Evolutionary conservation across 1,284 basidiomycete species (phyloP).

Genomic region (Irpex rosettiformis): DNA sequence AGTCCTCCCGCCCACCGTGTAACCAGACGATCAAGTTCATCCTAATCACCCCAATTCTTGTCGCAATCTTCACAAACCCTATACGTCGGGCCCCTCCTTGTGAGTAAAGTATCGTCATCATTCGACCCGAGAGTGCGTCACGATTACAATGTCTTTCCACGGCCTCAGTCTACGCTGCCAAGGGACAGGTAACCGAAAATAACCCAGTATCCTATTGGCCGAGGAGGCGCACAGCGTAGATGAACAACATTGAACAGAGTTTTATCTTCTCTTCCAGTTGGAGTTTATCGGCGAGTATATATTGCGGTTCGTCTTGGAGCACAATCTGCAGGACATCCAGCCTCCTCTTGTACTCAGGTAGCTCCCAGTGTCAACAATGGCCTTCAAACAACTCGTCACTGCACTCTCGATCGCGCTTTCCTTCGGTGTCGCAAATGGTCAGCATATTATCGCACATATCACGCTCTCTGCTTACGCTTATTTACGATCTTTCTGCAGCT

Average conservation of each 20-base stretch:
- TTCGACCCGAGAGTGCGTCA: background rate
- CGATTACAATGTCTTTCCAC: background rate
- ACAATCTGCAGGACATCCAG: background rate
- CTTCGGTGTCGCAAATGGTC: conserved; percentile 4
- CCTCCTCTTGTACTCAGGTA: background rate
- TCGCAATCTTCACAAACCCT: background rate
- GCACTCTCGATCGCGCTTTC: conserved; percentile 4
- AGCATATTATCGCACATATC: background rate
- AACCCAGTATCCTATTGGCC: background rate
- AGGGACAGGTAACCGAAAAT: background rate
- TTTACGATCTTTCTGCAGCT: conserved; percentile 19
- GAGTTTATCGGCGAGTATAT: background rate
- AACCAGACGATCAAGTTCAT: background rate
- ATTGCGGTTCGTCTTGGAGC: background rate
- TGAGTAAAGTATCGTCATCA: background rate
- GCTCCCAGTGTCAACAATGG: conserved; percentile 4
- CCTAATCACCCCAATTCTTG: background rate
- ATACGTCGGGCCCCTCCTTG: background rate
- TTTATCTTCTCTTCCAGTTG: background rate
- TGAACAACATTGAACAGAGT: background rate
- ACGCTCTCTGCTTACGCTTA: background rate
- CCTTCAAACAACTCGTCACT: conserved; percentile 13
- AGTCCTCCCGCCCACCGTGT: background rate
- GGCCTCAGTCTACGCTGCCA: background rate
- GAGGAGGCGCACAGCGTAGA: background rate